Conservation (phyloP, 495 filamentous ascomycete species). For the Pseudotulostoma volvatum region DNA sequence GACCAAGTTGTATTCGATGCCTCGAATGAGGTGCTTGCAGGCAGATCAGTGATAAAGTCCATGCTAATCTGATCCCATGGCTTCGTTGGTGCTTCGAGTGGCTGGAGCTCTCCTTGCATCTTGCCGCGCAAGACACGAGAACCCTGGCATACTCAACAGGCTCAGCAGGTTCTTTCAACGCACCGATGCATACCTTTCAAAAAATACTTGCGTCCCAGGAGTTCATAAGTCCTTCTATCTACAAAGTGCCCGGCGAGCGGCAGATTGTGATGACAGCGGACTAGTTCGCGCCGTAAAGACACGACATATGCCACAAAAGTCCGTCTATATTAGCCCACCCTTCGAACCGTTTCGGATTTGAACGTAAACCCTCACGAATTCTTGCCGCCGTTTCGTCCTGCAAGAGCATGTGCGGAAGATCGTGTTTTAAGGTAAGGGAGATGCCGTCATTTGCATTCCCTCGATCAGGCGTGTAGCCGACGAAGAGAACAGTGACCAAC, state of each 20-base stretch:
- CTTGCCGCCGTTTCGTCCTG: not conserved
- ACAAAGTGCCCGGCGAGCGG: not conserved
- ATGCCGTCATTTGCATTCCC: not conserved
- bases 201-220: not conserved
- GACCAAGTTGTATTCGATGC: not conserved
- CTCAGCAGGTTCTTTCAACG: not conserved
- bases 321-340: not conserved
- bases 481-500: too few relatives aligned
- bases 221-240: not conserved
- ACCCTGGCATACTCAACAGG: not conserved
- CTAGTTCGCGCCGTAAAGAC: not conserved
- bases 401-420: not conserved
- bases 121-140: not conserved
- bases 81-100: not conserved
- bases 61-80: too few relatives aligned
- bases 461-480: too few relatives aligned
- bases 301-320: not conserved
- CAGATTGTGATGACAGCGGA: not conserved
- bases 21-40: too few relatives aligned
- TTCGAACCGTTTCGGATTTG: not conserved
- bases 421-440: not conserved
- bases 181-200: not conserved
- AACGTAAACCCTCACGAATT: not conserved
- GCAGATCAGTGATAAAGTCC: too few relatives aligned
- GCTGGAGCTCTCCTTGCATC: not conserved